A percentile compares a stretch with the other conserved stretches of the same genome.
Evolutionary conservation across 2,329 filamentous ascomycete genomes (phyloP).

Genomic region (Trichoderma harzianum): DNA sequence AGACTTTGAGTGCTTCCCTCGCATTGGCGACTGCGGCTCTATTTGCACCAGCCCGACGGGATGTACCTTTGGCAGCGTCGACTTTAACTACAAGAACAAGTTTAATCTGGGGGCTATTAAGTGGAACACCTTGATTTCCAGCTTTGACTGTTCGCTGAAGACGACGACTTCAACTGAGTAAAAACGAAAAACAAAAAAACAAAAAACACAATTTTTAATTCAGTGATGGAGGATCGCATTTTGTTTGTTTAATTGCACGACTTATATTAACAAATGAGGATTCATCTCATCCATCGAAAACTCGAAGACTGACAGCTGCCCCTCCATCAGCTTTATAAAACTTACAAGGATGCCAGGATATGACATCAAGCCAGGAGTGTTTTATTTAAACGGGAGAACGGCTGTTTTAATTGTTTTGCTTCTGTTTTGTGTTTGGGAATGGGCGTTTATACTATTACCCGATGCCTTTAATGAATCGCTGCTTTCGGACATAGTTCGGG

Average conservation of each 20-base stretch:
- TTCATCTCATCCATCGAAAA: background rate
- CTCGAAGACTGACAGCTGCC: background rate
- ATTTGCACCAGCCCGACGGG: constrained; percentile 50
- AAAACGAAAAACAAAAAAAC: background rate
- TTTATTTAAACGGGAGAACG: background rate
- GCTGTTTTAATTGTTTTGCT: background rate
- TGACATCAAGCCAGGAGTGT: background rate
- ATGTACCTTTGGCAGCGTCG: constrained; percentile 49
- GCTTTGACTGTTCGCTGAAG: constrained; percentile 32
- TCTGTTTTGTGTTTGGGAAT: background rate
- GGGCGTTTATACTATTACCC: constrained; percentile 17
- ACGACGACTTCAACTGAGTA: background rate
- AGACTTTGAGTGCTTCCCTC: constrained; percentile 47
- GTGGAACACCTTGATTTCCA: constrained; percentile 42
- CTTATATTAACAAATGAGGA: background rate
- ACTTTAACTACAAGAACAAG: constrained; percentile 45
- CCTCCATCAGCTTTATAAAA: background rate
- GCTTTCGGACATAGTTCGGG: constrained; percentile 16
- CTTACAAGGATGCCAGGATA: background rate
- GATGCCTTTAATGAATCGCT: background rate
- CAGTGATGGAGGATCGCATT: background rate
- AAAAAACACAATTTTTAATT: background rate
- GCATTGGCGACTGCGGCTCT: constrained; percentile 38
- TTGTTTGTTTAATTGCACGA: background rate
- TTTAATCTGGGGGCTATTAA: constrained; percentile 43